These are phyloP conservation scores for Byssothecium circinans DNA, from an alignment of 2,329 filamentous ascomycete species.

Conservation along the genomic window DNA sequence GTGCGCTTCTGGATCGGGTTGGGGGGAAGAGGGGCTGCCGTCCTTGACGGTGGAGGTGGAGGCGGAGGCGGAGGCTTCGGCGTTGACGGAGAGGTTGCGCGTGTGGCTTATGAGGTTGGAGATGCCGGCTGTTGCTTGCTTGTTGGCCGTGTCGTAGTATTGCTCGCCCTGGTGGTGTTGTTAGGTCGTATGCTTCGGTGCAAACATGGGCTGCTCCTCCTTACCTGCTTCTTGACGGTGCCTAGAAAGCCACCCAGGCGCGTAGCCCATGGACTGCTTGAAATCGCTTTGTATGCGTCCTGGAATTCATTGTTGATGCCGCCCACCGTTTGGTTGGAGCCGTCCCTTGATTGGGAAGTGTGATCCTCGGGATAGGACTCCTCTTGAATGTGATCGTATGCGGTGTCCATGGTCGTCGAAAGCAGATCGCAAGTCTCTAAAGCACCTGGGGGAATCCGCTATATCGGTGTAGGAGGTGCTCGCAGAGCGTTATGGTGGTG, in stretches of 20 bases:
- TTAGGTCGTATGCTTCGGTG: not conserved
- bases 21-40: slow-evolving; percentile 16
- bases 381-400: slow-evolving; percentile 95
- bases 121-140: slow-evolving; percentile 84
- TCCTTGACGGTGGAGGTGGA: slow-evolving; percentile 4
- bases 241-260: slow-evolving; percentile 86
- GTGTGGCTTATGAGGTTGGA: slow-evolving; percentile 74
- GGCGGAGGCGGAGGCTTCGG: slow-evolving; percentile 21
- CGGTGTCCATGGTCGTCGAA: slow-evolving; percentile 74
- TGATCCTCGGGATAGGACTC: slow-evolving; percentile 61
- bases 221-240: slow-evolving; percentile 88
- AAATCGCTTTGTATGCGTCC: slow-evolving; percentile 93
- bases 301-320: slow-evolving; percentile 85
- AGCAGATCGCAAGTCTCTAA: not conserved
- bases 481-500: too few species aligned
- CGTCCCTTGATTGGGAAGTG: slow-evolving; percentile 50
- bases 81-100: slow-evolving; percentile 66
- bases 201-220: slow-evolving; percentile 20
- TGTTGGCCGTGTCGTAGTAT: slow-evolving; percentile 78
- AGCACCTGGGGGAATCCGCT: not conserved
- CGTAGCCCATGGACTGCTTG: slow-evolving; percentile 86
- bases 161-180: slow-evolving; percentile 67
- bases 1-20: slow-evolving; percentile 30
- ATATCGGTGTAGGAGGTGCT: too few species aligned
- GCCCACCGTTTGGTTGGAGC: slow-evolving; percentile 44